A percentile compares a stretch with the other conserved stretches of the same genome.
phyloP scores from a whole-genome alignment of 208 protist species.

The Wallacemonas rigidus region DNA sequence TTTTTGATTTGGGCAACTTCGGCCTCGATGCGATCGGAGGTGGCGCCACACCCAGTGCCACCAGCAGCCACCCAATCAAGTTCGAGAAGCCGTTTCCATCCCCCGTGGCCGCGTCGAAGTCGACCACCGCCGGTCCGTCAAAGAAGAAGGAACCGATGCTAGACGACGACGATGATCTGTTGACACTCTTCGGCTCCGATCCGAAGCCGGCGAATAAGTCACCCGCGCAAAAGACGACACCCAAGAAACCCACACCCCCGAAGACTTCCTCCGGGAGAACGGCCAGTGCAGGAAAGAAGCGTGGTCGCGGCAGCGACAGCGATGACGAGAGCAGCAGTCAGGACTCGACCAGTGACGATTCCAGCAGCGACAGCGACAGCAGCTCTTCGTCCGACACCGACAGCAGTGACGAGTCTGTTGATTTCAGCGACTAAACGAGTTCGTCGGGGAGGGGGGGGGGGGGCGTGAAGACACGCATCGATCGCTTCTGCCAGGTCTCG shows the following conservation, averaged over 20 bases:
- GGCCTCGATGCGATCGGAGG: conserved; percentile 64
- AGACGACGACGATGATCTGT: conserved; percentile 37
- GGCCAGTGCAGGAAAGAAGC: conserved; percentile 25
- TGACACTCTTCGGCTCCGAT: conserved; percentile 25
- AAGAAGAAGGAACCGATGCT: conserved; percentile 18
- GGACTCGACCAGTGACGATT: conserved; percentile 22
- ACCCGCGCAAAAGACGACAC: conserved; percentile 17
- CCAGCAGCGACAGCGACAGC: conserved; percentile 23
- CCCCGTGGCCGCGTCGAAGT: neutral
- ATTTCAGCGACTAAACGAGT: conserved; percentile 50
- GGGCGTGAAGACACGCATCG: too few relatives aligned
- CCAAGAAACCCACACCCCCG: conserved; percentile 13
- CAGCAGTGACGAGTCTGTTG: conserved; percentile 18
- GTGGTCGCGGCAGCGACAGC: conserved; percentile 29
- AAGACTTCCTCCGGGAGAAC: conserved; percentile 22
- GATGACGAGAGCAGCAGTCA: conserved; percentile 26
- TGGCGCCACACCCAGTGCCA: neutral
- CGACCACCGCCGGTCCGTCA: neutral
- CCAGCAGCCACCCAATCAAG: conserved; percentile 19
- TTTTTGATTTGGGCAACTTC: conserved; percentile 77
- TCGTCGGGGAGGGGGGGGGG: too few relatives aligned
- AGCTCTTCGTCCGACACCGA: conserved; percentile 3
- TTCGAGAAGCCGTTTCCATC: conserved; percentile 14
- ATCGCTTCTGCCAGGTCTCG: too few relatives aligned
- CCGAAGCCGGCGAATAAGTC: conserved; percentile 8